Percentiles rank a stretch among this genome's conserved stretches.
These are phyloP conservation scores for Myrica gale DNA, from an alignment of 306 rosid genomes.

Conservation along the genomic window DNA sequence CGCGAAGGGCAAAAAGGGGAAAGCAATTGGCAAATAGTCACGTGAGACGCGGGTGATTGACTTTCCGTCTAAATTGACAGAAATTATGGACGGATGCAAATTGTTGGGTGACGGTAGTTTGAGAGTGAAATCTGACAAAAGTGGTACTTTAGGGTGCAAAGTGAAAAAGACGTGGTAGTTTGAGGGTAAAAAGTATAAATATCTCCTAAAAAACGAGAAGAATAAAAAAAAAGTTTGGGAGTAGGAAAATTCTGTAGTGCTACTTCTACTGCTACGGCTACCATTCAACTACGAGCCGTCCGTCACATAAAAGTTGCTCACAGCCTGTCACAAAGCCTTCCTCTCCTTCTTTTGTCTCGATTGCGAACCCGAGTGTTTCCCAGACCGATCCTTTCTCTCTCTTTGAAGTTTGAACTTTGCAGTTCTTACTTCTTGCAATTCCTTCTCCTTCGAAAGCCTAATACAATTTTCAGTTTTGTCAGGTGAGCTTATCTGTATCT, in stretches of 20 bases:
- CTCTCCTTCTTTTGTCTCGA: neutral
- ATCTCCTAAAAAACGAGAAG: too few relatives aligned
- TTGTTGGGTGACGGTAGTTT: too few relatives aligned
- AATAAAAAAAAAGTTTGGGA: too few relatives aligned
- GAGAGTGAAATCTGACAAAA: too few relatives aligned
- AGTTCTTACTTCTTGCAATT: neutral
- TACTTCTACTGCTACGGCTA: neutral
- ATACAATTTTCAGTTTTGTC: neutral
- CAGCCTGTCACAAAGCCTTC: neutral
- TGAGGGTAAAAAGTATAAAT: too few relatives aligned
- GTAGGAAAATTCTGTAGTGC: neutral
- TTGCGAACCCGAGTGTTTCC: neutral
- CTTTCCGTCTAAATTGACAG: too few relatives aligned
- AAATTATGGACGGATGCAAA: too few relatives aligned
- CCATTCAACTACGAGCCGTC: neutral
- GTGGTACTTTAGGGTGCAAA: too few relatives aligned
- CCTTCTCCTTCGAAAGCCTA: neutral
- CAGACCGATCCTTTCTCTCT: neutral
- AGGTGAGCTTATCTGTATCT: neutral
- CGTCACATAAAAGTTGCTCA: neutral
- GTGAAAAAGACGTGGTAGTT: too few relatives aligned
- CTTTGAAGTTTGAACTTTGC: neutral
- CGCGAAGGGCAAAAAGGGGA: too few relatives aligned
- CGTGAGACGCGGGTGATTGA: too few relatives aligned
- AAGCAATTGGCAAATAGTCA: too few relatives aligned